A percentile compares a stretch with the other conserved stretches of the same genome.
phyloP scores from a whole-genome alignment of 2,329 filamentous ascomycete genomes.

The Botrytis porri region DNA sequence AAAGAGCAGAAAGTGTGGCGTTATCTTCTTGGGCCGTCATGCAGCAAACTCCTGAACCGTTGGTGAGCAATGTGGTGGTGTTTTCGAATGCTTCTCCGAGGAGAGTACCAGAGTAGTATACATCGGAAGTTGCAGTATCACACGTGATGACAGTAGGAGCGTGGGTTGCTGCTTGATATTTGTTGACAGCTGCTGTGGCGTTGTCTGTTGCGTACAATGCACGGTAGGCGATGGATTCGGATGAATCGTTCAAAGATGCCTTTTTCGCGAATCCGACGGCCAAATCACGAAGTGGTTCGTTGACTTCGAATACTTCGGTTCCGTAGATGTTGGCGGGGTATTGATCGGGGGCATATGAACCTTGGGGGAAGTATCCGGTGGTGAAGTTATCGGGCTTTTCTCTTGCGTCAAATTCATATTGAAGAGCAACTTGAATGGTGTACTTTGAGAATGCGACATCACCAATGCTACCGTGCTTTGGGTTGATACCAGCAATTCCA shows the following conservation, averaged over 20 bases:
- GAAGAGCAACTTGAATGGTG: constrained; percentile 69
- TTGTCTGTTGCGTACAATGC: constrained; percentile 45
- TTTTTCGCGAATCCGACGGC: constrained; percentile 51
- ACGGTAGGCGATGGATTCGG: constrained; percentile 51
- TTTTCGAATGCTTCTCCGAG: constrained; percentile 64
- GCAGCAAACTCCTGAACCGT: constrained; percentile 66
- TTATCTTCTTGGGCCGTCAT: constrained; percentile 72
- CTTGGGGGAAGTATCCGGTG: constrained; percentile 68
- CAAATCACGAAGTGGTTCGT: constrained; percentile 52
- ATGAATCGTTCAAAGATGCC: constrained; percentile 52
- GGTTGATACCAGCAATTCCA: constrained; percentile 74
- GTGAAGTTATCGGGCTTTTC: constrained; percentile 63
- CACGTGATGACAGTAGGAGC: constrained; percentile 59
- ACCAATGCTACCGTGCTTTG: constrained; percentile 61
- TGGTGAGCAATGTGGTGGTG: constrained; percentile 61
- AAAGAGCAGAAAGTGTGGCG: constrained; percentile 62
- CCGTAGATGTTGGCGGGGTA: constrained; percentile 62
- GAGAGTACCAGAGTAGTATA: constrained; percentile 64
- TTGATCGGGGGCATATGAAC: constrained; percentile 50
- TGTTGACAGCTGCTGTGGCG: constrained; percentile 42
- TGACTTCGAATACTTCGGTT: constrained; percentile 68
- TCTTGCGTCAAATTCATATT: constrained; percentile 71
- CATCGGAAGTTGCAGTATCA: constrained; percentile 67
- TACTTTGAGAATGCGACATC: constrained; percentile 67
- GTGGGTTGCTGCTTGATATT: constrained; percentile 45